Percentiles rank a stretch among this genome's conserved stretches.
phyloP scores from a whole-genome alignment of 257 asterid genomes.

The Petrea volubilis region DNA sequence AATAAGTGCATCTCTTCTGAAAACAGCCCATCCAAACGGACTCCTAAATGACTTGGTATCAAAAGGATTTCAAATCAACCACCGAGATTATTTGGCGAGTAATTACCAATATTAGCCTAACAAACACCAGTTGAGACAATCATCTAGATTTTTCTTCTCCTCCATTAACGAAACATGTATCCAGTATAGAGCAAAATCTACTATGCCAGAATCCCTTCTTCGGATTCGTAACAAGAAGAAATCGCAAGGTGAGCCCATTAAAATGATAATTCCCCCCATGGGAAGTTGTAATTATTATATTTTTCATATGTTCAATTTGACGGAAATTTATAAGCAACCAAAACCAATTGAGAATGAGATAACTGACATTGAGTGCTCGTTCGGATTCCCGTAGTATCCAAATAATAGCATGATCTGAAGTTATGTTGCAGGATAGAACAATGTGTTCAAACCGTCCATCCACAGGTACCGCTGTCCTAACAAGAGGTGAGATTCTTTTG shows the following conservation, averaged over 20 bases:
- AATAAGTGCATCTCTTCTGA: too few relatives aligned
- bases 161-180: not conserved
- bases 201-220: not conserved
- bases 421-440: constrained; percentile 83
- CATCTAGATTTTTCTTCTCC: not conserved
- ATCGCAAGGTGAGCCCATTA: not conserved
- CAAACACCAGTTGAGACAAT: not conserved
- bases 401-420: constrained; percentile 79
- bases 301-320: not conserved
- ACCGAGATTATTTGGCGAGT: not conserved
- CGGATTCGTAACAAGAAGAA: not conserved
- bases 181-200: not conserved
- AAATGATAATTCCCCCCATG: too few relatives aligned
- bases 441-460: constrained; percentile 98
- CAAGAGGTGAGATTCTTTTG: constrained; percentile 65
- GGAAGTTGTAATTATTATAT: not conserved
- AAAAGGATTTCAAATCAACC: too few relatives aligned
- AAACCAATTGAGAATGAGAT: constrained; percentile 19
- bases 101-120: not conserved
- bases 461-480: constrained; percentile 93
- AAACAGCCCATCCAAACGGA: too few relatives aligned
- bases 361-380: constrained; percentile 73
- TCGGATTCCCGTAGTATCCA: constrained; percentile 79
- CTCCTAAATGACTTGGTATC: too few relatives aligned
- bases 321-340: not conserved